Conservation (phyloP, 106 monocot genomes). For the Cymbidium sinense region DNA sequence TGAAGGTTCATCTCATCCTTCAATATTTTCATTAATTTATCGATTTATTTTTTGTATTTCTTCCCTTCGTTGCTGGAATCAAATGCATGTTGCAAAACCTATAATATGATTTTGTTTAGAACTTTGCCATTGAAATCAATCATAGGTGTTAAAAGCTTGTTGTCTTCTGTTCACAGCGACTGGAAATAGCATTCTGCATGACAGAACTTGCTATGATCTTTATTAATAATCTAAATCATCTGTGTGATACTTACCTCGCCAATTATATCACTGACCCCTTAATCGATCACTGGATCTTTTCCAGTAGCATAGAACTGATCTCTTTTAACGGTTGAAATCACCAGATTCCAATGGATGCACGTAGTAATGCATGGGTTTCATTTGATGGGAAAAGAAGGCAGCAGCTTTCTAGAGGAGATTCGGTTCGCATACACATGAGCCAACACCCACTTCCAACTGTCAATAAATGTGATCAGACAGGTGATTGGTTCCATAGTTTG, state of each 20-base stretch:
- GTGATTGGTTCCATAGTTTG: conserved; percentile 95
- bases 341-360: conserved; percentile 82
- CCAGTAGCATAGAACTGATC: not conserved
- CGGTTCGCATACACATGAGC: conserved; percentile 82
- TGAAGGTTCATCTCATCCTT: conserved; percentile 54
- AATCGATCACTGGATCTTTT: not conserved
- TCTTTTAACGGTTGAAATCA: not conserved
- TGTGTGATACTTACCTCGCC: not conserved
- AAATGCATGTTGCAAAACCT: not conserved
- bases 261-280: not conserved
- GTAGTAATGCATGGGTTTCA: conserved; percentile 98
- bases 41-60: not conserved
- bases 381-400: conserved; percentile 99
- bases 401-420: conserved; percentile 90
- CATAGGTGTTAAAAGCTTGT: not conserved
- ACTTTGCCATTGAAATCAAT: not conserved
- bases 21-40: not conserved
- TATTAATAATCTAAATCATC: not conserved
- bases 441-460: conserved; percentile 95
- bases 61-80: not conserved
- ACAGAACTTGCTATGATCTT: not conserved
- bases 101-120: not conserved
- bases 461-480: conserved; percentile 95
- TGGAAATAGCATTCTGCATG: not conserved
- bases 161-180: not conserved